phyloP scores from a whole-genome alignment of 108 stramenopile genomes.

The Schizochytrium sp. region DNA sequence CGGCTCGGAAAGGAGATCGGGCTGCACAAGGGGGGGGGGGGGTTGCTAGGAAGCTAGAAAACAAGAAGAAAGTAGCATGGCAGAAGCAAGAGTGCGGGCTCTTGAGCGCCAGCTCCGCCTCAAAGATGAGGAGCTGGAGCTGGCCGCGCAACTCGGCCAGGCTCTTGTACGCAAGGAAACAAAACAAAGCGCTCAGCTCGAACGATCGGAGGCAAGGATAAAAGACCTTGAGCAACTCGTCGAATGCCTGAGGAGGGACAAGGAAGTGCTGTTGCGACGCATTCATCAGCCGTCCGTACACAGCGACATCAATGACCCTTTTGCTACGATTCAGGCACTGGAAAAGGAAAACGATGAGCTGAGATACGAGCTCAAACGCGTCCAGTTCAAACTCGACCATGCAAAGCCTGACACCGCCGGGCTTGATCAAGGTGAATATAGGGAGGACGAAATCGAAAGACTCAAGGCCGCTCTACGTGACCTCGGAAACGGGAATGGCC shows the following conservation, averaged over 20 bases:
- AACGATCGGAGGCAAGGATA: not conserved
- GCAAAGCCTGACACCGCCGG: not conserved
- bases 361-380: not conserved
- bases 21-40: no score
- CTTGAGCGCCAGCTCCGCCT: not conserved
- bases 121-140: conserved; percentile 14
- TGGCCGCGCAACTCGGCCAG: not conserved
- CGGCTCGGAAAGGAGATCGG: no score
- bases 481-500: not conserved
- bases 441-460: not conserved
- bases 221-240: not conserved
- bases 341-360: conserved; percentile 2
- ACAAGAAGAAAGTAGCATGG: no score
- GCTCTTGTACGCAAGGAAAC: not conserved
- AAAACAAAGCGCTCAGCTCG: not conserved
- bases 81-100: not conserved
- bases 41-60: no score
- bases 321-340: not conserved
- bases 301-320: not conserved
- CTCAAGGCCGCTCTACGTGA: not conserved
- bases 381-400: not conserved
- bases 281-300: not conserved
- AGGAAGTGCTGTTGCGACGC: not conserved
- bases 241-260: not conserved
- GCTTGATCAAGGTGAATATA: not conserved